Evolutionary conservation across 225 moss, liverwort and hornwort species (phyloP), one percentile per base, ranked within the genome.

Genomic region (Anthoceros angustus): DNA sequence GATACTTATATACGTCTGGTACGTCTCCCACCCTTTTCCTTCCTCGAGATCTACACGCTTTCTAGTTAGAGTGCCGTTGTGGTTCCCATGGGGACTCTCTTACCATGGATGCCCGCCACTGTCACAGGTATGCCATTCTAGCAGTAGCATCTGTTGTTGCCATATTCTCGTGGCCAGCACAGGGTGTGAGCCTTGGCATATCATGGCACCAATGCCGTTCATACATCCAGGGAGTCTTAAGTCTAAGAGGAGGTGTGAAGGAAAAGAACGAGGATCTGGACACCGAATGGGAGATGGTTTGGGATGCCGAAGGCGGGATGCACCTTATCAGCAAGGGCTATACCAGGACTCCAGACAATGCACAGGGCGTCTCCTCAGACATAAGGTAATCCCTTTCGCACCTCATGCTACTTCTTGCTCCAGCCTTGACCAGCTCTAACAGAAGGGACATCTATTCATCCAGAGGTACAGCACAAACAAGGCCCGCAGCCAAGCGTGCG

Each of bases 221-320:
- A 0, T 55, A 55, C 14, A 23, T 55, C n/a, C 55, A 20, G 23
- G 55, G 55, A 55, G 23, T 55, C 23, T 15, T 55, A 55, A 55
- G 14, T 55, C 16, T 61, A 40, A 65, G 64, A 10, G 76, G 72
- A 62, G 78, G 66, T 42, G 45, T 84, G 62, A 89, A 89, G 73
- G 74, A 73, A 21, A 89, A 32, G 32, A 32, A 89, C 72, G 82
- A 86, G 74, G 88, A 89, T 15, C 7, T 55, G 66, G 86, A 89
- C 70, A 74, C 73, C 32, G 86, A 86, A 39, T 89, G 86, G 88
- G 88, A 89, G 71, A 89, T 89, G 88, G 63, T 89, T 41, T 89
- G 88, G 88, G 88, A 89, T 70, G 88, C 88, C 7, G 88, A 89
- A 74, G 88, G 88, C 11, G 88, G 79, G 16, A 82, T 89, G 88